phyloP scores from a whole-genome alignment of 352 stramenopile species.

The Halophytophthora batemanensis region DNA sequence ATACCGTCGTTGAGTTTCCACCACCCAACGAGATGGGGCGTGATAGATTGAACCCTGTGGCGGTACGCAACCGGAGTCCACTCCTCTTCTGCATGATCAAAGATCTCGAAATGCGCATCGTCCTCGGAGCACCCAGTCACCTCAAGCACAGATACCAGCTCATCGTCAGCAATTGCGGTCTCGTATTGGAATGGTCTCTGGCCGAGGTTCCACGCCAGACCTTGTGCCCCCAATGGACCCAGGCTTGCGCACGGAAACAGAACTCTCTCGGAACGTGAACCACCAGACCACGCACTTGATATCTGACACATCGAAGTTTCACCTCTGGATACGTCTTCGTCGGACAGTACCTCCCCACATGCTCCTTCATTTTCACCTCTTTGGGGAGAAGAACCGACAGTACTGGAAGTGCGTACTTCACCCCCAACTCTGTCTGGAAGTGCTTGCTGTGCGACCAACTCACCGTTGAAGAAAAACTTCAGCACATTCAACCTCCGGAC shows the following conservation, averaged over 20 bases:
- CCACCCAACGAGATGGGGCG: slow-evolving; percentile 41
- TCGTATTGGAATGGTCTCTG: slow-evolving; percentile 53
- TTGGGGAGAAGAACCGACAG: background rate
- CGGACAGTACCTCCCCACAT: slow-evolving; percentile 45
- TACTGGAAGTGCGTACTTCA: background rate
- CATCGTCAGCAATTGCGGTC: slow-evolving; percentile 12
- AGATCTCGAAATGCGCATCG: slow-evolving; percentile 55
- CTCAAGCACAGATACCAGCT: slow-evolving; percentile 36
- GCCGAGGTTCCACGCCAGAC: slow-evolving; percentile 72
- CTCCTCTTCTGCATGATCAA: slow-evolving; percentile 38
- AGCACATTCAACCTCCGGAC: slow-evolving; percentile 26
- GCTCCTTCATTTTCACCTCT: slow-evolving; percentile 8
- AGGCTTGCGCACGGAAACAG: slow-evolving; percentile 40
- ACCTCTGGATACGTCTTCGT: slow-evolving; percentile 34
- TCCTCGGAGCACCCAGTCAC: slow-evolving; percentile 20
- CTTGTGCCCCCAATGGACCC: slow-evolving; percentile 52
- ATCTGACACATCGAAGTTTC: slow-evolving; percentile 8
- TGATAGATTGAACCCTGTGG: slow-evolving; percentile 58
- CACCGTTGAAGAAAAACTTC: slow-evolving; percentile 64
- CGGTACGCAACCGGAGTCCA: slow-evolving; percentile 63
- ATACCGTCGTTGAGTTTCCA: slow-evolving; percentile 65
- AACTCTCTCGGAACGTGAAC: background rate
- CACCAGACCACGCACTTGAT: background rate
- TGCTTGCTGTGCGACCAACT: slow-evolving; percentile 19
- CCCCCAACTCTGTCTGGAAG: background rate